Base-by-base conservation (phyloP, 2,329 filamentous ascomycete genomes). In the Hansfordia pulvinata region DNA sequence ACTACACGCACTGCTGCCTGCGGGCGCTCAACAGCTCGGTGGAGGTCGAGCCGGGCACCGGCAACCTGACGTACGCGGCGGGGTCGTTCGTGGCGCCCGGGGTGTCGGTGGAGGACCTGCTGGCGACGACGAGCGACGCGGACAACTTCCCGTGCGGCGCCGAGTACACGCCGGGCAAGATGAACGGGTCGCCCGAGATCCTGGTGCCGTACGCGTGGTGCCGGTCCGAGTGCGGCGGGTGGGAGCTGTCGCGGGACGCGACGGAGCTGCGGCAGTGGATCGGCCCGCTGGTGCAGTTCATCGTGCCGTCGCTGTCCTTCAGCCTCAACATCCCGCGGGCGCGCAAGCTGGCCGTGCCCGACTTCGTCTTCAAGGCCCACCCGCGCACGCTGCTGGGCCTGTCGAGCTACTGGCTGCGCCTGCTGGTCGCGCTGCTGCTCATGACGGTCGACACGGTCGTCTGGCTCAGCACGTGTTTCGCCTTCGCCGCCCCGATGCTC, bases 351-450 rank as follows among this genome's bases (percentile, higher is more conserved):
- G 37, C 35, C 4, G 42, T 52, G 14, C 40, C 43, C 2, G 36
- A 57, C 26, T 47, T 56, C 33, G 59, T 64, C 3, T 56, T 82
- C 28, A 76, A 77, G 47, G 62, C 66, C 0, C 73, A 76, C 39
- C 63, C 74, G 0, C 64, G 68, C 27, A 79, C 42, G 6, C 23
- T 47, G 6, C 35, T 45, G n/a, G 43, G 48, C 21, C 27, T 48
- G 4, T 25, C 33, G 17, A 39, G 37, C 13, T 48, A 46, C 25
- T 43, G 37, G 39, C 19, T 42, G 10, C 35, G 42, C 3, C 36
- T 48, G 12, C 26, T 41, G 1, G 40, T 38, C 10, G 44, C 41
- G 1, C 22, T 43, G 17, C 9, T 40, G 8, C 28, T 46, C 9
- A 33, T 41, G 24, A 30, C 37, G 3, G 23, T 42, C 10, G 43